phyloP scores from a whole-genome alignment of 257 asterid genomes.

The Primulina huaijiensis region DNA sequence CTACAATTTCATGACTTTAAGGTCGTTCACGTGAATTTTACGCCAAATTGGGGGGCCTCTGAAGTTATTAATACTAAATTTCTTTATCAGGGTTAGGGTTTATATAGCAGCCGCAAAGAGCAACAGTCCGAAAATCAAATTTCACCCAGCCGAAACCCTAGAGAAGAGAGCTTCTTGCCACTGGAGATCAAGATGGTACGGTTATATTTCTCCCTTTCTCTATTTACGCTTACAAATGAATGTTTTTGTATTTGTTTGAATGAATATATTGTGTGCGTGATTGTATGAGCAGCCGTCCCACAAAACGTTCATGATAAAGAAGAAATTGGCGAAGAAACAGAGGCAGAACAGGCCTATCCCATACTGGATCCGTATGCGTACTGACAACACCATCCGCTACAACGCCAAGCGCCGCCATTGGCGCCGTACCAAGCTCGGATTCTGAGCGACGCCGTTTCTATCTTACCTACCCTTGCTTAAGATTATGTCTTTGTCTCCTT shows the following conservation, averaged over 20 bases:
- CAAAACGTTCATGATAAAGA: conserved; percentile 52
- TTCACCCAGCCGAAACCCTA: neutral
- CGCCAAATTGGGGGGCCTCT: no score
- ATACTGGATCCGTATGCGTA: conserved; percentile 57
- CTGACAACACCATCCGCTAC: conserved; percentile 56
- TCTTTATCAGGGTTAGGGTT: neutral
- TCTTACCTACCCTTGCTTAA: neutral
- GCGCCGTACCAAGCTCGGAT: conserved; percentile 66
- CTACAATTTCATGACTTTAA: no score
- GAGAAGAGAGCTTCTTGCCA: neutral
- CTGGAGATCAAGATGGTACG: neutral
- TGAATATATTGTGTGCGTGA: no score
- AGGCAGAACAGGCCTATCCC: conserved; percentile 59
- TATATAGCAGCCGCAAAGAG: neutral
- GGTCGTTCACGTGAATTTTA: no score
- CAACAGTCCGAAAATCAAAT: neutral
- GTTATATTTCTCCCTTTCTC: neutral
- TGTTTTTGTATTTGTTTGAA: neutral
- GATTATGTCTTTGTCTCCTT: neutral
- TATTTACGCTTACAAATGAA: no score
- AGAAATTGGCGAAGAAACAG: conserved; percentile 57
- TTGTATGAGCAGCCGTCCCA: conserved; percentile 41
- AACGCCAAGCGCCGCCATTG: conserved; percentile 63
- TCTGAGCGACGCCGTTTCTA: conserved; percentile 27
- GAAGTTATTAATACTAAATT: no score